phyloP scores from a whole-genome alignment of 2,329 filamentous ascomycete species.

The Hypoxylon sp. region DNA sequence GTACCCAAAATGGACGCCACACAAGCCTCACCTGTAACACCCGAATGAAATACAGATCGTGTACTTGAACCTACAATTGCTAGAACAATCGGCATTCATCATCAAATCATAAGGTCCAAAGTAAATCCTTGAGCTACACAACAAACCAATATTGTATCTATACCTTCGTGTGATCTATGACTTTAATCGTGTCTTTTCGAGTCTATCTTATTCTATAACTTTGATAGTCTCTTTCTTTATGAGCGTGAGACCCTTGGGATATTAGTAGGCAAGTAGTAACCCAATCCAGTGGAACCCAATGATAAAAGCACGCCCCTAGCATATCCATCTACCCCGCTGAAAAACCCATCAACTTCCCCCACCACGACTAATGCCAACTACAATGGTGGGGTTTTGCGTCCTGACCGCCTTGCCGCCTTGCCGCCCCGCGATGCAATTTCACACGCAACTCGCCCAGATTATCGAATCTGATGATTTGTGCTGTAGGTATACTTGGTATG shows the following conservation, averaged over 20 bases:
- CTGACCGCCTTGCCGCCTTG: slow-evolving; percentile 35
- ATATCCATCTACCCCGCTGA: slow-evolving; percentile 16
- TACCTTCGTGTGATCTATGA: slow-evolving; percentile 4
- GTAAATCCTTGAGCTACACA: not conserved
- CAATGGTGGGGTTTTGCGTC: slow-evolving; percentile 37
- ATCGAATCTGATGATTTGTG: slow-evolving; percentile 14
- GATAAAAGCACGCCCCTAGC: slow-evolving; percentile 20
- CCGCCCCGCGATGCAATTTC: slow-evolving; percentile 23
- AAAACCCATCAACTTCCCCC: slow-evolving; percentile 33
- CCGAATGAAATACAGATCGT: not conserved
- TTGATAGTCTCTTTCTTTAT: not conserved
- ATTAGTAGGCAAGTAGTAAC: slow-evolving; percentile 1
- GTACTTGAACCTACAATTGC: not conserved
- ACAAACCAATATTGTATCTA: too few species aligned
- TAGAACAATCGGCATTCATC: not conserved
- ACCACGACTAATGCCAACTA: slow-evolving; percentile 37
- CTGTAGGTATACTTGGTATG: slow-evolving; percentile 15
- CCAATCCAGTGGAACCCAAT: slow-evolving; percentile 14
- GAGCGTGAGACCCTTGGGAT: not conserved
- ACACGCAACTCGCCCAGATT: slow-evolving; percentile 17
- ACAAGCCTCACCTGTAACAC: slow-evolving; percentile 13
- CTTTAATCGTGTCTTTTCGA: slow-evolving; percentile 6
- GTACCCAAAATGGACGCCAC: slow-evolving; percentile 9
- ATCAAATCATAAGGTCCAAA: not conserved
- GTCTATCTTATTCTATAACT: slow-evolving; percentile 4